Conservation (phyloP, 208 protist species). For the Endotrypanum monterogeii region DNA sequence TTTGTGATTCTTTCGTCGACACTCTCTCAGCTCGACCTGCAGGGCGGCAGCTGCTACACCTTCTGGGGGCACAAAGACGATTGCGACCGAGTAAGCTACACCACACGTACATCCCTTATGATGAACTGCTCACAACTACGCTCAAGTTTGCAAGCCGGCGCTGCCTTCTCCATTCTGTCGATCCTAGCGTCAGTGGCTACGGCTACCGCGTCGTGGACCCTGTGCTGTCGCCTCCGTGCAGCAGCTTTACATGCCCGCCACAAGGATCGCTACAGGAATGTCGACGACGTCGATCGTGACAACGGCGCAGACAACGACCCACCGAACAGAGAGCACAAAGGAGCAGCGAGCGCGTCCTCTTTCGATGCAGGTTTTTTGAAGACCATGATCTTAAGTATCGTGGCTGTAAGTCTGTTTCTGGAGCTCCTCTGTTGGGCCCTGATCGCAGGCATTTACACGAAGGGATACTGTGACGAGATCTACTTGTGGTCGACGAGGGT, state of each 20-base stretch:
- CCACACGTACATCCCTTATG: slow-evolving; percentile 44
- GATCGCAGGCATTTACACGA: slow-evolving; percentile 38
- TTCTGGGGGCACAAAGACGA: slow-evolving; percentile 79
- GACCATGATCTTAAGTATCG: slow-evolving; percentile 36
- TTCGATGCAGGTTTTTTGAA: slow-evolving; percentile 45
- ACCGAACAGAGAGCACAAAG: slow-evolving; percentile 1
- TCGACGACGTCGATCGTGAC: neutral
- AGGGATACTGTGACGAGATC: slow-evolving; percentile 42
- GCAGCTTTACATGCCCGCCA: slow-evolving; percentile 11
- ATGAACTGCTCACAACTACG: slow-evolving; percentile 27
- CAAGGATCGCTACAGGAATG: slow-evolving; percentile 20
- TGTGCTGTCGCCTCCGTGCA: slow-evolving; percentile 42
- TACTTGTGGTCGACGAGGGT: slow-evolving; percentile 10
- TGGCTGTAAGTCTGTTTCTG: slow-evolving; percentile 31
- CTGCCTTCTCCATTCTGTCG: slow-evolving; percentile 77
- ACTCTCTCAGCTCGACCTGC: slow-evolving; percentile 75
- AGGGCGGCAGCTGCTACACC: slow-evolving; percentile 72
- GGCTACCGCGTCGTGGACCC: slow-evolving; percentile 38
- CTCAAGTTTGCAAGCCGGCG: slow-evolving; percentile 43
- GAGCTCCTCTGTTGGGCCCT: slow-evolving; percentile 72
- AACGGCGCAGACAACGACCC: neutral
- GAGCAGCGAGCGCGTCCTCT: slow-evolving; percentile 14
- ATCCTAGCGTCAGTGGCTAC: slow-evolving; percentile 45
- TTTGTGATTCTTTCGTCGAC: slow-evolving; percentile 62
- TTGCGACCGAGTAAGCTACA: slow-evolving; percentile 77